These are phyloP conservation scores for Parathielavia appendiculata DNA, from an alignment of 495 filamentous ascomycete species.

Conservation along the genomic window DNA sequence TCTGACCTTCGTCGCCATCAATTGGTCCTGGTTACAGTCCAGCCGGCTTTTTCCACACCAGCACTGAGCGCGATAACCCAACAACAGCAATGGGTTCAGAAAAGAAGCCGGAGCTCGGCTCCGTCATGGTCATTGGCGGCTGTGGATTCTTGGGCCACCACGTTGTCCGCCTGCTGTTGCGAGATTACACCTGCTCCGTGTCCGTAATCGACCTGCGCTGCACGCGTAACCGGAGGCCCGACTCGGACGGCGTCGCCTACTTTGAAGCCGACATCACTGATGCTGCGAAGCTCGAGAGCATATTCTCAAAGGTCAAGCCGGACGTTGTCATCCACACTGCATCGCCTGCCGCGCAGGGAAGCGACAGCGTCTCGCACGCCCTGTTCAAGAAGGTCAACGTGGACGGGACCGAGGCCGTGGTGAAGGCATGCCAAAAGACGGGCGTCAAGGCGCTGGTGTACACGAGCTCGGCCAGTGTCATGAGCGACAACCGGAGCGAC, in stretches of 20 bases:
- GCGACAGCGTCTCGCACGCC: constrained; percentile 46
- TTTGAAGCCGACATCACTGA: constrained; percentile 85
- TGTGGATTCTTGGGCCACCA: constrained; percentile 69
- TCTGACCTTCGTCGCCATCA: not conserved
- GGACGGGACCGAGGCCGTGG: constrained; percentile 71
- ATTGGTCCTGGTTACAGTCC: not conserved
- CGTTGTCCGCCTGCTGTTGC: constrained; percentile 56
- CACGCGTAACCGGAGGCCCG: constrained; percentile 64
- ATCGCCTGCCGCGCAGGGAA: constrained; percentile 56
- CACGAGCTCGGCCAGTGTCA: constrained; percentile 83
- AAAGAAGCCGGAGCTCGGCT: constrained; percentile 45
- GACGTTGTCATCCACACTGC: constrained; percentile 93
- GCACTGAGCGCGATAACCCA: not conserved
- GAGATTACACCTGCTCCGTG: constrained; percentile 54
- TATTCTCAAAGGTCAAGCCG: constrained; percentile 70
- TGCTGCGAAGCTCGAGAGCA: constrained; percentile 52
- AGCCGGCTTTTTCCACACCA: no score
- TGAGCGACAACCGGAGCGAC: constrained; percentile 75
- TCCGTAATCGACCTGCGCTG: constrained; percentile 85
- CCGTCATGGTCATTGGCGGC: constrained; percentile 62
- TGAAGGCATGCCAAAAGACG: constrained; percentile 67
- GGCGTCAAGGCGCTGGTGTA: constrained; percentile 91
- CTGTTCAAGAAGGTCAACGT: constrained; percentile 86
- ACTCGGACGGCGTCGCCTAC: constrained; percentile 65
- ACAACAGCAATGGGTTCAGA: constrained; percentile 32